These are phyloP conservation scores for Xylaria intraflava DNA, from an alignment of 495 filamentous ascomycete species.

Conservation along the genomic window DNA sequence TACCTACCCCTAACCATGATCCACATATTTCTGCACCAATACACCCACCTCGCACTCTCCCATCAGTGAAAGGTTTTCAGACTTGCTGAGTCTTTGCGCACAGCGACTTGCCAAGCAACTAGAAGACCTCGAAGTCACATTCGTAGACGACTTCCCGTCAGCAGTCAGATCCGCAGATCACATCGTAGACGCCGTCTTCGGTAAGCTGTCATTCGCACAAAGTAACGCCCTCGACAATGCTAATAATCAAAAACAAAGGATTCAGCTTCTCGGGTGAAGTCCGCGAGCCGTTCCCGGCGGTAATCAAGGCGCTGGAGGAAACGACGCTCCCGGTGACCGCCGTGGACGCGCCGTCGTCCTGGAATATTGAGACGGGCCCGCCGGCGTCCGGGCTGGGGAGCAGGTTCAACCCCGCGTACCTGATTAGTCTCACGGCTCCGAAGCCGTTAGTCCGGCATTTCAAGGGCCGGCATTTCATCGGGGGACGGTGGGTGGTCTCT, in stretches of 20 bases:
- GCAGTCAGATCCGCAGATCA: conserved; percentile 65
- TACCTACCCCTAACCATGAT: background rate
- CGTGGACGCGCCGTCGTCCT: conserved; percentile 87
- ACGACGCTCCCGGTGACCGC: conserved; percentile 72
- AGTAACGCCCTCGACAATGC: conserved; percentile 3
- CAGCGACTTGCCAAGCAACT: conserved; percentile 80
- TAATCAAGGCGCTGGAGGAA: conserved; percentile 69
- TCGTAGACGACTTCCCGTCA: conserved; percentile 69
- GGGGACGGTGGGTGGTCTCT: conserved; percentile 55
- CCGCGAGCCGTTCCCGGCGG: conserved; percentile 76
- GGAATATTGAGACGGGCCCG: conserved; percentile 85
- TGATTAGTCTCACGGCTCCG: conserved; percentile 89
- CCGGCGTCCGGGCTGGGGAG: conserved; percentile 70
- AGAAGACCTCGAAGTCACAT: conserved; percentile 71
- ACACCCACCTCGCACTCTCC: background rate
- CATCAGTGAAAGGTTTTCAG: background rate
- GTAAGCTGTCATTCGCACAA: conserved; percentile 32
- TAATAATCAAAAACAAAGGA: conserved; percentile 43
- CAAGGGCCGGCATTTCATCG: conserved; percentile 80
- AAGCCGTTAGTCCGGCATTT: conserved; percentile 88
- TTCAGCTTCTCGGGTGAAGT: conserved; percentile 93
- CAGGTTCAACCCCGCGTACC: conserved; percentile 65
- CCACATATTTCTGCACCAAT: background rate
- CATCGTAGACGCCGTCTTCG: conserved; percentile 91
- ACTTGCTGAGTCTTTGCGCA: conserved; percentile 2